Evolutionary conservation across 75 land plant species (phyloP), one percentile per base, ranked within the genome.

Genomic region (Selaginella moellendorffii): DNA sequence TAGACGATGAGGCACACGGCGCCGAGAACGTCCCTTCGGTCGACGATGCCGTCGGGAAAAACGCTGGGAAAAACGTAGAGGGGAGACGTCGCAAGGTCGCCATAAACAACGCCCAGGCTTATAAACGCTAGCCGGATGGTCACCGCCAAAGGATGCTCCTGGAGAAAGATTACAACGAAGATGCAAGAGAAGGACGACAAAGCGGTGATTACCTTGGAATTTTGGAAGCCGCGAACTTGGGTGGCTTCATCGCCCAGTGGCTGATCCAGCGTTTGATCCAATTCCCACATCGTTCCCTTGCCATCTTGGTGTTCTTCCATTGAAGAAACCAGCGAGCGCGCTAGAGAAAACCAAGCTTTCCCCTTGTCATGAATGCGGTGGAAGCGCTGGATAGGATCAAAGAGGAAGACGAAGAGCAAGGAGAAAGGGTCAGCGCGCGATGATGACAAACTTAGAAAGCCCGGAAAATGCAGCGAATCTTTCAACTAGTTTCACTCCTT

Each of bases 231-330:
- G 61, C 2, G 1, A 65, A 42, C 20, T 19, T 12, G 53, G n/a
- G n/a, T n/a, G 30, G 69, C 87, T 53, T 79, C 84, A 26, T 69
- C 84, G 20, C 85, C 82, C 67, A 86, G 83, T 54, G 90, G 84
- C 65, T 83, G 84, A 69, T 86, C 90, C 63, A 86, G 71, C n/a
- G n/a, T n/a, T 75, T 84, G 87, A 69, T 86, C 78, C 73, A 84
- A 72, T 27, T 26, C 76, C 90, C 90, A 86, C 80, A 86, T 74
- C 23, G 64, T n/a, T n/a, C n/a, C n/a, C n/a, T n/a, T n/a, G n/a
- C n/a, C n/a, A n/a, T n/a, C n/a, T n/a, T n/a, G n/a, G n/a, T n/a
- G n/a, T n/a, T n/a, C n/a, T n/a, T n/a, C n/a, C n/a, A n/a, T n/a
- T n/a, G n/a, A n/a, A n/a, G n/a, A n/a, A n/a, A n/a, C n/a, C n/a